Base-by-base conservation (phyloP, 2,329 filamentous ascomycete species). In the Camptophora hylomeconis region DNA sequence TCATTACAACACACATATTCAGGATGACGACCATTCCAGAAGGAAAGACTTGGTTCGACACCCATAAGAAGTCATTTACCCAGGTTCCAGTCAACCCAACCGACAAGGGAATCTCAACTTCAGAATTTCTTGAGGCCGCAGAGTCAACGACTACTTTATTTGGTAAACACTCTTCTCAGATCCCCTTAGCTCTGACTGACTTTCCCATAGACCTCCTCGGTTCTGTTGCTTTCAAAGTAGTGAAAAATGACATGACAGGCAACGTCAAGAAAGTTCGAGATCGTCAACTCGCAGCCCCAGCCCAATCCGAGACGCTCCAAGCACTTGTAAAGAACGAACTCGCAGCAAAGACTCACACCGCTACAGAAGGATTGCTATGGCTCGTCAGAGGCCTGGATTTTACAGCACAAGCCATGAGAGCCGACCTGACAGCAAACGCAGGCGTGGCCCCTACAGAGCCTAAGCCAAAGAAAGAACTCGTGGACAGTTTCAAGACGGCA, bases 221-320 rank as follows among this genome's bases (percentile, higher is more conserved):
- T 29, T 67, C 64, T 24, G 71, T 79, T 18, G 84, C 86, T 41
- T 95, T 98, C 61, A 73, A 67, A 31, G 80, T 82, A 15, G 87
- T 95, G 52, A 94, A 93, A 70, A 79, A 61, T 44, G 89, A 98
- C 58, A 80, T 98, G 64, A 56, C 72, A 26, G 81, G 81, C 53
- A 98, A 98, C 61, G 71, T 95, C 61, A 86, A 84, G 83, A 95
- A 98, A 80, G 68, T 95, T 56, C 75, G 81, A 41, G 75, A 86
- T 29, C 75, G 86, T 45, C 78, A 87, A 53, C 67, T 77, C 31
- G 81, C 76, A 33, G 73, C 80, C 33, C 83, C 86, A 17, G 64
- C 65, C 30, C 76, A 86, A 41, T 92, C 81, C n/a, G 65, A 70
- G 47, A 92, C 75, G 32, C 65, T 98, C 33, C 89, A 98, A 61